phyloP scores from a whole-genome alignment of 257 asterid species.

The Thymus quinquecostatus region DNA sequence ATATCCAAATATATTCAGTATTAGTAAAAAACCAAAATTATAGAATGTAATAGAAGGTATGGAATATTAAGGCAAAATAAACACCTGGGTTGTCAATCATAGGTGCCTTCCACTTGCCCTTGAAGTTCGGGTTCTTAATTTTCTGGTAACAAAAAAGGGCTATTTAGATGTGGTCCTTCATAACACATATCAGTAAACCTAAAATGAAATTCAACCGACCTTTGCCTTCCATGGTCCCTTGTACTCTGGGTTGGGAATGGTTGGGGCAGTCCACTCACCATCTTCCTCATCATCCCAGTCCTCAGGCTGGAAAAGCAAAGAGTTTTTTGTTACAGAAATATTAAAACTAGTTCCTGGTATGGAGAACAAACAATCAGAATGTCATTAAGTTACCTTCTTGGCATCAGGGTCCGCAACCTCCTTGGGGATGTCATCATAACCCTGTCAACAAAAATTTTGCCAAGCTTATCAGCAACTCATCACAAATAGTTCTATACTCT shows the following conservation, averaged over 20 bases:
- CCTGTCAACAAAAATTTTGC: conserved; percentile 45
- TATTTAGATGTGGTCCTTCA: conserved; percentile 9
- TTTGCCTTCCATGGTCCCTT: conserved; percentile 91
- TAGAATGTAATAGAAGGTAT: neutral
- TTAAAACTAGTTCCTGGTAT: conserved; percentile 10
- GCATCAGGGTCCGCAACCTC: conserved; percentile 93
- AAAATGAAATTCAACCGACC: conserved; percentile 46
- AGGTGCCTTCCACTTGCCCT: conserved; percentile 95
- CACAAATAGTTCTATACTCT: neutral
- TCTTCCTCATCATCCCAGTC: conserved; percentile 99
- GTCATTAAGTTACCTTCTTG: conserved; percentile 61
- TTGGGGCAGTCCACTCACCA: conserved; percentile 97
- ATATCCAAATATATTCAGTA: neutral
- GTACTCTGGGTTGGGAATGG: conserved; percentile 91
- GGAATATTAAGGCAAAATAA: conserved; percentile 6
- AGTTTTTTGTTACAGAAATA: neutral
- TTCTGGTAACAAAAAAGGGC: conserved; percentile 47
- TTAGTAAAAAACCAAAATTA: neutral
- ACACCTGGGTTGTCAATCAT: conserved; percentile 90
- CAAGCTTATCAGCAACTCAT: conserved; percentile 2
- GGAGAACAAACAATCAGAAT: neutral
- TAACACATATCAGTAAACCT: conserved; percentile 7
- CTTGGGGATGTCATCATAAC: conserved; percentile 90
- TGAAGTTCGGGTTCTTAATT: conserved; percentile 90
- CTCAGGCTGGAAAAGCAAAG: conserved; percentile 71